These are phyloP conservation scores for Coemansia sp. DNA, from an alignment of 192 early-diverging fungal genomes.

Conservation along the genomic window DNA sequence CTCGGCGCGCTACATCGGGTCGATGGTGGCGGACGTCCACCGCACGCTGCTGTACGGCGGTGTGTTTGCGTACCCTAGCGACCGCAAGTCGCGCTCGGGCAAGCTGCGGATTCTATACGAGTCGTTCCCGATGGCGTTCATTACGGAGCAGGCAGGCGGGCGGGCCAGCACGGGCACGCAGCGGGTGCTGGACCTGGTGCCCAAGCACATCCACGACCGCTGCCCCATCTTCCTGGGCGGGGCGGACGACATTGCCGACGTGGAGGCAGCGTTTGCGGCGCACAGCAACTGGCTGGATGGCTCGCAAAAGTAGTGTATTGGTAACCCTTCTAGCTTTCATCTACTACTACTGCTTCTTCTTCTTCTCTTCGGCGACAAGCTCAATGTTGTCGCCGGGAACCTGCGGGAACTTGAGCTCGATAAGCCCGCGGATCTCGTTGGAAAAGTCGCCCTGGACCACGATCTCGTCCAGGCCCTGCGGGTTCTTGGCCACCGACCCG, in stretches of 20 bases:
- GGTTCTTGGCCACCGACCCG: conserved; percentile 88
- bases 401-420: conserved; percentile 66
- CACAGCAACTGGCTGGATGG: conserved; percentile 42
- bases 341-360: conserved; percentile 23
- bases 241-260: conserved; percentile 80
- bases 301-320: conserved; percentile 12
- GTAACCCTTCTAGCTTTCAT: not conserved
- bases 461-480: conserved; percentile 90
- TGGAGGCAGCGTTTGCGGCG: conserved; percentile 67
- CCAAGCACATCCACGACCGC: conserved; percentile 83
- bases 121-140: conserved; percentile 96
- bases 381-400: conserved; percentile 74
- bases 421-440: conserved; percentile 81
- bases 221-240: conserved; percentile 89
- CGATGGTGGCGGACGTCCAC: conserved; percentile 98
- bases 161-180: conserved; percentile 76
- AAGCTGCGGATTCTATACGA: conserved; percentile 97
- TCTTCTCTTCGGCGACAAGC: conserved; percentile 69
- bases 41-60: conserved; percentile 88
- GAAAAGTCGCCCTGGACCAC: conserved; percentile 94
- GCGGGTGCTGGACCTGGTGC: conserved; percentile 81
- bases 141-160: conserved; percentile 95
- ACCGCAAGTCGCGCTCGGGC: conserved; percentile 71
- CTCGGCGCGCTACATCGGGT: conserved; percentile 92
- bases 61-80: conserved; percentile 83